phyloP scores from a whole-genome alignment of 176 grass and related monocot species.

The Aegilops tauschii region DNA sequence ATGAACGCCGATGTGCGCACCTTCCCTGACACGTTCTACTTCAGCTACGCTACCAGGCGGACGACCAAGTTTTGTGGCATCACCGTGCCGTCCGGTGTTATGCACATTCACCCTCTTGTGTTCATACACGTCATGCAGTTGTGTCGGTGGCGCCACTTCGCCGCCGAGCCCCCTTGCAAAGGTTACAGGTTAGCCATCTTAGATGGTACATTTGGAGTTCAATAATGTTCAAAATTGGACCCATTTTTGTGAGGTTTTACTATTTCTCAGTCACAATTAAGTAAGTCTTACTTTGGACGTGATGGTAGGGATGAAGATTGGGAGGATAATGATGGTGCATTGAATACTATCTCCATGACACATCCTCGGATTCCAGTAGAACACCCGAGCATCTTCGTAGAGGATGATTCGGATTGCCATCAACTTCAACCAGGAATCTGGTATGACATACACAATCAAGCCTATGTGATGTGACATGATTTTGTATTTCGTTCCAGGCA shows the following conservation, averaged over 20 bases:
- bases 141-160: conserved; percentile 53
- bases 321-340: conserved; percentile 85
- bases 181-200: conserved; percentile 42
- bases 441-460: conserved; percentile 5
- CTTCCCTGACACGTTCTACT: conserved; percentile 74
- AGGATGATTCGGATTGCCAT: conserved; percentile 37
- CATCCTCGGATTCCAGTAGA: conserved; percentile 69
- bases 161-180: conserved; percentile 36
- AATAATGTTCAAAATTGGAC: neutral
- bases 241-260: neutral
- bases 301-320: conserved; percentile 69
- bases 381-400: conserved; percentile 50
- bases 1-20: conserved; percentile 45
- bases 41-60: conserved; percentile 67
- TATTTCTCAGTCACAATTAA: neutral
- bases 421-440: conserved; percentile 59
- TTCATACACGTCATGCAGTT: conserved; percentile 67
- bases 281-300: neutral
- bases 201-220: no score
- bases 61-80: conserved; percentile 29
- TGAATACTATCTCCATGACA: conserved; percentile 87
- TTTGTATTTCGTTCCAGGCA: neutral
- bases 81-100: conserved; percentile 47
- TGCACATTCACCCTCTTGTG: conserved; percentile 56
- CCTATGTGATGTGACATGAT: neutral